phyloP scores from a whole-genome alignment of 495 filamentous ascomycete genomes.

The Penicillium odoratum region DNA sequence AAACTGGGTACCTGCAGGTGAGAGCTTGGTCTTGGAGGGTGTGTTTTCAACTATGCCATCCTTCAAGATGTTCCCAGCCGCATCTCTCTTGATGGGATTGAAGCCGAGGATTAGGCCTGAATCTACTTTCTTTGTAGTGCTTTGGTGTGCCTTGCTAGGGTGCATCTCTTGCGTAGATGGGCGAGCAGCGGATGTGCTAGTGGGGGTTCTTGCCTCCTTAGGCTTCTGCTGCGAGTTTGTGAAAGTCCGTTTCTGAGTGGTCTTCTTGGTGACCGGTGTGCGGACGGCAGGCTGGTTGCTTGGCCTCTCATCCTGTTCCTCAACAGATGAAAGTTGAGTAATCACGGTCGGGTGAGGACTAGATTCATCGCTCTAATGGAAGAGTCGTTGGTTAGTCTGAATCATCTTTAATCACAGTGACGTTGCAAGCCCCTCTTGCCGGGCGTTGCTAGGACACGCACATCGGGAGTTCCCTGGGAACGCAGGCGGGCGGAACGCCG shows the following conservation, averaged over 20 bases:
- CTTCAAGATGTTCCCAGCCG: constrained; percentile 39
- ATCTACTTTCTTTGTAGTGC: constrained; percentile 66
- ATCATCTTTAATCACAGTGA: neutral
- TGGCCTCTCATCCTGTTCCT: constrained; percentile 40
- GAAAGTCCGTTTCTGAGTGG: constrained; percentile 19
- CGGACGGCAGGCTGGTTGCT: constrained; percentile 15
- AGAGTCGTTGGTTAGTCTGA: constrained; percentile 8
- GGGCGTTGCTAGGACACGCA: constrained; percentile 28
- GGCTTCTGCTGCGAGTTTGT: constrained; percentile 15
- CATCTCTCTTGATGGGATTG: constrained; percentile 56
- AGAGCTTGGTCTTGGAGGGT: constrained; percentile 45
- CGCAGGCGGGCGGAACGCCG: constrained; percentile 44
- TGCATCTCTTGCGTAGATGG: constrained; percentile 73
- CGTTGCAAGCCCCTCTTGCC: constrained; percentile 15
- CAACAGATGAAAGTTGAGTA: constrained; percentile 33
- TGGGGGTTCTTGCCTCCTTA: constrained; percentile 52
- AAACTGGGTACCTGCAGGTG: constrained; percentile 39
- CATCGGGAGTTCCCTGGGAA: constrained; percentile 30
- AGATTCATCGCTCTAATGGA: constrained; percentile 11
- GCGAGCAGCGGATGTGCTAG: constrained; percentile 32
- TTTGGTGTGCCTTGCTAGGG: constrained; percentile 70
- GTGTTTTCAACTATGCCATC: constrained; percentile 34
- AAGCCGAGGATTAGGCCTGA: constrained; percentile 68
- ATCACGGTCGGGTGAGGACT: constrained; percentile 15
- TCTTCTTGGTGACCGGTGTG: constrained; percentile 25